Conservation (phyloP, 805 yeast species). For the Alloascoidea africana region DNA sequence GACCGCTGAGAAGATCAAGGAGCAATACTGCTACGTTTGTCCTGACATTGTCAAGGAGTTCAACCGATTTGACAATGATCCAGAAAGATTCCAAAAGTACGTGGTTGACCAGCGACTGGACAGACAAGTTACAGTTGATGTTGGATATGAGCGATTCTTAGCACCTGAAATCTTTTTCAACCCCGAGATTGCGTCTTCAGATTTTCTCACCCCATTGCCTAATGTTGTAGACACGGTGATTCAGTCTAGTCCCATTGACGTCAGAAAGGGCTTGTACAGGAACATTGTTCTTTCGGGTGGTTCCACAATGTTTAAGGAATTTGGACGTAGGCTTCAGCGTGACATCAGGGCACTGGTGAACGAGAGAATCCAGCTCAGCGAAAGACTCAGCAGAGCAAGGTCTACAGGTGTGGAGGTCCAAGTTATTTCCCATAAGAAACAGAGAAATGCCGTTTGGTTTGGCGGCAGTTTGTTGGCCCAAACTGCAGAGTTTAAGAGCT, state of each 20-base stretch:
- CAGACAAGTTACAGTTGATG: constrained; percentile 59
- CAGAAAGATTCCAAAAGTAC: constrained; percentile 88
- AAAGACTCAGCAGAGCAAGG: constrained; percentile 50
- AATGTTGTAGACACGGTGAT: constrained; percentile 91
- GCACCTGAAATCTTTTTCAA: constrained; percentile 99
- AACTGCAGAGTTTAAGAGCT: constrained; percentile 90
- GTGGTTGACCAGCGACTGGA: constrained; percentile 67
- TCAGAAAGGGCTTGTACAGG: constrained; percentile 88
- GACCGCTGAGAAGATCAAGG: constrained; percentile 95
- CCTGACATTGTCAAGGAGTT: constrained; percentile 97
- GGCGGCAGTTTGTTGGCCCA: constrained; percentile 96
- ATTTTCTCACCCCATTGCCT: constrained; percentile 91
- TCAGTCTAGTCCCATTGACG: constrained; percentile 93
- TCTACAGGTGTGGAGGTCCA: constrained; percentile 94
- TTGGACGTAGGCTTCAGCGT: constrained; percentile 93
- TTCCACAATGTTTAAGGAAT: constrained; percentile 96
- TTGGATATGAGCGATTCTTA: constrained; percentile 93
- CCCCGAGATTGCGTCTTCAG: constrained; percentile 93
- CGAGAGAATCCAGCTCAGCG: constrained; percentile 75
- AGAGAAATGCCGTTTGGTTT: constrained; percentile 98
- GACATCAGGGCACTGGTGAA: constrained; percentile 81
- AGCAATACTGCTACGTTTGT: constrained; percentile 91
- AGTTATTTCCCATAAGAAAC: constrained; percentile 93
- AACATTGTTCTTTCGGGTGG: constrained; percentile 96
- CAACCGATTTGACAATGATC: constrained; percentile 84